Conservation (phyloP, 495 filamentous ascomycete species). For the Wilcoxina mikolae region DNA sequence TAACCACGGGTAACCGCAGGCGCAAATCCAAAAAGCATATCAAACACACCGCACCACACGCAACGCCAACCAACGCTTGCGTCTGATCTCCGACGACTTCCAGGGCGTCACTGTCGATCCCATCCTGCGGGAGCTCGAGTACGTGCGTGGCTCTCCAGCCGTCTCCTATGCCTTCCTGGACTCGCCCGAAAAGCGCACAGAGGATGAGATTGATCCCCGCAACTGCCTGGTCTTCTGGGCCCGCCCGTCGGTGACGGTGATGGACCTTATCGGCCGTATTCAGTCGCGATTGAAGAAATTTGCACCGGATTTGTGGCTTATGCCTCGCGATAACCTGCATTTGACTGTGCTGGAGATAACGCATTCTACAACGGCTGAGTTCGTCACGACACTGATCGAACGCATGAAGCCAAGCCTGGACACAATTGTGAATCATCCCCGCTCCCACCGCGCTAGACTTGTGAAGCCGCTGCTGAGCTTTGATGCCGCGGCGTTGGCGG, state of each 20-base stretch:
- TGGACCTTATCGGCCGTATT: slow-evolving; percentile 48
- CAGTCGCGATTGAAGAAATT: slow-evolving; percentile 48
- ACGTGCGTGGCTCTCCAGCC: neutral
- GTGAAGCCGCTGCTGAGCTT: slow-evolving; percentile 71
- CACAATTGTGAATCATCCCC: slow-evolving; percentile 47
- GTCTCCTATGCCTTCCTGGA: slow-evolving; percentile 35
- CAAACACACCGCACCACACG: slow-evolving; percentile 53
- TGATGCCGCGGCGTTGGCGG: slow-evolving; percentile 67
- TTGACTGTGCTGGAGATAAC: slow-evolving; percentile 73
- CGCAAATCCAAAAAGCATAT: slow-evolving; percentile 57
- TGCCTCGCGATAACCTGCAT: slow-evolving; percentile 62
- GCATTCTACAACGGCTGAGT: slow-evolving; percentile 46
- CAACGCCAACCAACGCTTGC: slow-evolving; percentile 53
- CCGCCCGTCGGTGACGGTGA: slow-evolving; percentile 56
- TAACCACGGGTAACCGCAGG: slow-evolving; percentile 31
- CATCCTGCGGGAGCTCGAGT: slow-evolving; percentile 47
- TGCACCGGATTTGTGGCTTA: slow-evolving; percentile 74
- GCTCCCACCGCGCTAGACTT: slow-evolving; percentile 44
- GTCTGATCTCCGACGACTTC: slow-evolving; percentile 55
- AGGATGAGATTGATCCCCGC: slow-evolving; percentile 42
- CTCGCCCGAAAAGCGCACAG: neutral
- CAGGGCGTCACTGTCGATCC: slow-evolving; percentile 57
- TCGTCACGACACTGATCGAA: slow-evolving; percentile 46
- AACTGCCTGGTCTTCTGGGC: slow-evolving; percentile 81
- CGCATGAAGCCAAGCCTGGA: slow-evolving; percentile 36